Conservation (phyloP, 768 basidiomycete species). For the Hericium alpestre region DNA sequence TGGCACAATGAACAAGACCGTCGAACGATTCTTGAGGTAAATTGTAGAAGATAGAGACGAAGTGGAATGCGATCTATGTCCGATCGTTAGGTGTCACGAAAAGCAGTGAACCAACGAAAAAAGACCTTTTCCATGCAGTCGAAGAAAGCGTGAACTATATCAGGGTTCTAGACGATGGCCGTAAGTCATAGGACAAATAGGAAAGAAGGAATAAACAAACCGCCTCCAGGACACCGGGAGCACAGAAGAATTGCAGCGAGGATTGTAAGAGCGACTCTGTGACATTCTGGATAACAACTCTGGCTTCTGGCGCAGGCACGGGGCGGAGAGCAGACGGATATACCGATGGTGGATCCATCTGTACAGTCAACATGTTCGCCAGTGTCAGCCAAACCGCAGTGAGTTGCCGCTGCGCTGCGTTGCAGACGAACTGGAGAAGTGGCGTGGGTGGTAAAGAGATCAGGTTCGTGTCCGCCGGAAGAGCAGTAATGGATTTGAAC, state of each 20-base stretch:
- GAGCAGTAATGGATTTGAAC: slow-evolving; percentile 75
- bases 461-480: slow-evolving; percentile 67
- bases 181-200: background rate
- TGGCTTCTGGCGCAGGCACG: slow-evolving; percentile 43
- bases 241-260: slow-evolving; percentile 40
- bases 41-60: slow-evolving; percentile 47
- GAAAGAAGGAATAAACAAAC: slow-evolving; percentile 25
- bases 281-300: slow-evolving; percentile 42
- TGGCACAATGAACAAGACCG: slow-evolving; percentile 59
- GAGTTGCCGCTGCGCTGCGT: slow-evolving; percentile 58
- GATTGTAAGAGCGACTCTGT: slow-evolving; percentile 51
- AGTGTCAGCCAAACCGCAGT: slow-evolving; percentile 81
- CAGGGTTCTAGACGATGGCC: slow-evolving; percentile 57
- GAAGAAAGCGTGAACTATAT: slow-evolving; percentile 86
- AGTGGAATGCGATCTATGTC: slow-evolving; percentile 41
- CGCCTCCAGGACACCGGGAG: slow-evolving; percentile 56
- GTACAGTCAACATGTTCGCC: slow-evolving; percentile 68
- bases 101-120: slow-evolving; percentile 4
- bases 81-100: background rate
- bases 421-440: slow-evolving; percentile 66
- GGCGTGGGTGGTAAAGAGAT: slow-evolving; percentile 76
- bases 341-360: slow-evolving; percentile 66
- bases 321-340: slow-evolving; percentile 35
- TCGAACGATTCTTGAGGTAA: slow-evolving; percentile 55
- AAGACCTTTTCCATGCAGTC: slow-evolving; percentile 66